Conservation (phyloP, 345 rosid species). For the Hypericum perforatum region DNA sequence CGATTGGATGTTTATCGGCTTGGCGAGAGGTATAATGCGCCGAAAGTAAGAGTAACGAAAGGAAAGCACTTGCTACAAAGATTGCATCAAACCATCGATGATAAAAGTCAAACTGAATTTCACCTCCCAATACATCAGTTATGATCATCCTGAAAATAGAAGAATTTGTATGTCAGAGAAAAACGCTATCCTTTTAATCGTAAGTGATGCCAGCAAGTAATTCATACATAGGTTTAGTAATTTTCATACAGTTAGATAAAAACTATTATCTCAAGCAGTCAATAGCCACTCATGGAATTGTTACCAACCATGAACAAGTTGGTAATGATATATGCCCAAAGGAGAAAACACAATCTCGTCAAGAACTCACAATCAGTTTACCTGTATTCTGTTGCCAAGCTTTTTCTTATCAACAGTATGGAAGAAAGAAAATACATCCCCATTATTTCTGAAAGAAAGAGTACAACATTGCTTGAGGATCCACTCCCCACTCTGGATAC, state of each 20-base stretch:
- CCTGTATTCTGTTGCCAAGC: constrained; percentile 93
- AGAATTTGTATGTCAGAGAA: too few species aligned
- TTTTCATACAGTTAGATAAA: too few species aligned
- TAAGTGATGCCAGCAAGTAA: too few species aligned
- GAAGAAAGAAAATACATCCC: constrained; percentile 97
- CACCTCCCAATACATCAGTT: constrained; percentile 93
- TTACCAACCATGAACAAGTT: too few species aligned
- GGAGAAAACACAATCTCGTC: not conserved
- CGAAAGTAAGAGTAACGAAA: constrained; percentile 79
- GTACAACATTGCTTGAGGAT: constrained; percentile 95
- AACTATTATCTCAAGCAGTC: too few species aligned
- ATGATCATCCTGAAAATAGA: constrained; percentile 67
- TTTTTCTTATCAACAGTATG: constrained; percentile 89
- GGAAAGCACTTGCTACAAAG: constrained; percentile 91
- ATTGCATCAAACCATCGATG: constrained; percentile 97
- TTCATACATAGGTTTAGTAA: too few species aligned
- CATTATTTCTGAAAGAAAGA: constrained; percentile 92
- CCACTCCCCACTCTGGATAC: constrained; percentile 99
- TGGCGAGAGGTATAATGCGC: constrained; percentile 96
- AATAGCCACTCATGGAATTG: too few species aligned
- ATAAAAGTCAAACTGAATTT: constrained; percentile 94
- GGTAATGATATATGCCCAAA: not conserved
- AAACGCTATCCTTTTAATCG: too few species aligned
- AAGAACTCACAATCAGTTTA: constrained; percentile 14
- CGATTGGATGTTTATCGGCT: constrained; percentile 89